These are phyloP conservation scores for Torulaspora franciscae DNA, from an alignment of 805 yeast species.

Conservation along the genomic window DNA sequence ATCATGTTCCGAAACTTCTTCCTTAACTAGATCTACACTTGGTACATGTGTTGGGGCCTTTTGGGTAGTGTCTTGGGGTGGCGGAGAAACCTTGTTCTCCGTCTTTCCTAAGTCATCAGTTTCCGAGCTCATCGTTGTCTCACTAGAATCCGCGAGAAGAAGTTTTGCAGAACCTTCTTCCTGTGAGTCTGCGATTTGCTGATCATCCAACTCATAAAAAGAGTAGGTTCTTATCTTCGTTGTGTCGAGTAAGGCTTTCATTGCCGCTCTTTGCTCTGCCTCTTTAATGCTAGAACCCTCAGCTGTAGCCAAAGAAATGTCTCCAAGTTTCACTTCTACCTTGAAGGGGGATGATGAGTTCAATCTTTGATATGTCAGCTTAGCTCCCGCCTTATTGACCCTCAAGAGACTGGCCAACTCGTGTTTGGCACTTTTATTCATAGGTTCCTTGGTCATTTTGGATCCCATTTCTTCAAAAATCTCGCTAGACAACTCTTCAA, in stretches of 20 bases:
- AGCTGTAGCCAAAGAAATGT: slow-evolving; percentile 58
- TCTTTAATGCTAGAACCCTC: slow-evolving; percentile 57
- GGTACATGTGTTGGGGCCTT: background rate
- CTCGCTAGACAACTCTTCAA: slow-evolving; percentile 40
- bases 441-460: slow-evolving; percentile 20
- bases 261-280: slow-evolving; percentile 80
- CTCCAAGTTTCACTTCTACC: slow-evolving; percentile 59
- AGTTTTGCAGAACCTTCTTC: background rate
- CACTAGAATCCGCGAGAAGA: background rate
- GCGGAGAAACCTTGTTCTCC: background rate
- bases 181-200: background rate
- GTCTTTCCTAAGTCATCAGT: background rate
- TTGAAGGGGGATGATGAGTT: slow-evolving; percentile 41
- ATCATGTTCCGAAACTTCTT: background rate
- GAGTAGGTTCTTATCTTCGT: slow-evolving; percentile 50
- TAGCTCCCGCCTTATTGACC: slow-evolving; percentile 30
- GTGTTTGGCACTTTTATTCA: slow-evolving; percentile 63
- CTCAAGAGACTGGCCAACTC: slow-evolving; percentile 60
- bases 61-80: background rate
- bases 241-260: slow-evolving; percentile 58
- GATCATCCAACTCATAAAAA: slow-evolving; percentile 11
- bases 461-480: slow-evolving; percentile 13
- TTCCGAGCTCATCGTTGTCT: background rate
- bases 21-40: background rate
- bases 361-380: slow-evolving; percentile 20